These are phyloP conservation scores for Guadua angustifolia DNA, from an alignment of 176 grass and related monocot species.

Conservation along the genomic window DNA sequence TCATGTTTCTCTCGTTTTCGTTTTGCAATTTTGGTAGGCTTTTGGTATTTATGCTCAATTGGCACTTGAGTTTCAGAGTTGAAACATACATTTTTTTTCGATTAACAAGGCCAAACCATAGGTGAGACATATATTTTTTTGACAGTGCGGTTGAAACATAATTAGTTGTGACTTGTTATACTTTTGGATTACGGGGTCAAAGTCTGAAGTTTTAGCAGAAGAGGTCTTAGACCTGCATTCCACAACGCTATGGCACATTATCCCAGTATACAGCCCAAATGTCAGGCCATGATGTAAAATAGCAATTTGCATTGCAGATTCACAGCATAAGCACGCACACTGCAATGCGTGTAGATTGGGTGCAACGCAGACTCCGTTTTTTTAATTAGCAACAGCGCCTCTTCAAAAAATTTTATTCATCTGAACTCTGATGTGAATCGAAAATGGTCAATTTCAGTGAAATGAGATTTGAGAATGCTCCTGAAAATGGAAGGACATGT, in stretches of 20 bases:
- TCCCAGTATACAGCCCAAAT: constrained; percentile 11
- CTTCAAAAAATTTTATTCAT: not conserved
- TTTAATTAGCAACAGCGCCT: not conserved
- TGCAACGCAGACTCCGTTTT: not conserved
- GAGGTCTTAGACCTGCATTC: constrained; percentile 2
- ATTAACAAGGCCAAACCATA: no score
- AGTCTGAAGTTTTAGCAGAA: constrained; percentile 15
- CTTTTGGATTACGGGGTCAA: not conserved
- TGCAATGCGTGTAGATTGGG: not conserved
- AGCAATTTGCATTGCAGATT: not conserved
- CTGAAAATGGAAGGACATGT: not conserved
- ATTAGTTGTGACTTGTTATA: not conserved
- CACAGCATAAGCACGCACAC: not conserved
- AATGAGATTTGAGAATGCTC: not conserved
- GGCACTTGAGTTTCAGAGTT: not conserved
- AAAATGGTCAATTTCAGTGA: not conserved
- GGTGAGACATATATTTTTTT: no score
- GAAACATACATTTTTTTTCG: no score
- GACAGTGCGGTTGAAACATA: not conserved
- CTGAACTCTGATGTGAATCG: not conserved
- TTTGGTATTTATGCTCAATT: not conserved
- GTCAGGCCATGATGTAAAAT: not conserved
- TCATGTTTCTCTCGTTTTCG: not conserved
- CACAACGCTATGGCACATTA: not conserved
- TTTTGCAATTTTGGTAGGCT: not conserved